Percentiles rank a stretch among this genome's conserved stretches.
phyloP scores from a whole-genome alignment of 441 rosid species.

The Gossypium laxum region DNA sequence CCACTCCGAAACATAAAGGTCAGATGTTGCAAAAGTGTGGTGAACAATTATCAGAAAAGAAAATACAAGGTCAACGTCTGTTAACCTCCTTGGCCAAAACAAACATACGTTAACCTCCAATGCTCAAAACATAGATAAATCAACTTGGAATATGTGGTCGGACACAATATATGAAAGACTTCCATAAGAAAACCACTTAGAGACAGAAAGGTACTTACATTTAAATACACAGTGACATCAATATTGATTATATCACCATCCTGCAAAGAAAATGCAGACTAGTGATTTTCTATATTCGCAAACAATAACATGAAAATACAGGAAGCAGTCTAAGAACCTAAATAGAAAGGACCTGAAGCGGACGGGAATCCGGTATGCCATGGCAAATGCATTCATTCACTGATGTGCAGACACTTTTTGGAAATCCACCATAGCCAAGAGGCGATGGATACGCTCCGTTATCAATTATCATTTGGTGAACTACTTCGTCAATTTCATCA shows the following conservation, averaged over 20 bases:
- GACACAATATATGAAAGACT: not conserved
- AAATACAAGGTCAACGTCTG: not conserved
- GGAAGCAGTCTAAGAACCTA: constrained; percentile 7
- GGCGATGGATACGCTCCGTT: constrained; percentile 98
- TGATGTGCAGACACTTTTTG: constrained; percentile 93
- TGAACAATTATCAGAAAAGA: not conserved
- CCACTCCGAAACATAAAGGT: not conserved
- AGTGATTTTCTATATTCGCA: not conserved
- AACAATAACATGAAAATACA: not conserved
- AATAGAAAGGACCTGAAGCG: constrained; percentile 53
- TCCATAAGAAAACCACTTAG: not conserved
- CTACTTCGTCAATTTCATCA: constrained; percentile 78
- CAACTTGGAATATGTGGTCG: not conserved
- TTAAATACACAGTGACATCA: constrained; percentile 76
- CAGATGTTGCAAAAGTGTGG: constrained; percentile 5
- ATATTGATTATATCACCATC: constrained; percentile 88
- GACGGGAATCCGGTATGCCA: constrained; percentile 82
- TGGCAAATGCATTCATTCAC: constrained; percentile 94
- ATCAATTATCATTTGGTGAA: constrained; percentile 81
- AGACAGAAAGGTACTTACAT: constrained; percentile 34
- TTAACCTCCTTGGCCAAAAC: not conserved
- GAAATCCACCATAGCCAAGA: constrained; percentile 91
- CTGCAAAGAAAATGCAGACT: constrained; percentile 29
- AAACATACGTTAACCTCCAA: not conserved
- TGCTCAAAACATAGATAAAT: not conserved